These are phyloP conservation scores for Gautieria morchelliformis DNA, from an alignment of 768 basidiomycete species.

Conservation along the genomic window DNA sequence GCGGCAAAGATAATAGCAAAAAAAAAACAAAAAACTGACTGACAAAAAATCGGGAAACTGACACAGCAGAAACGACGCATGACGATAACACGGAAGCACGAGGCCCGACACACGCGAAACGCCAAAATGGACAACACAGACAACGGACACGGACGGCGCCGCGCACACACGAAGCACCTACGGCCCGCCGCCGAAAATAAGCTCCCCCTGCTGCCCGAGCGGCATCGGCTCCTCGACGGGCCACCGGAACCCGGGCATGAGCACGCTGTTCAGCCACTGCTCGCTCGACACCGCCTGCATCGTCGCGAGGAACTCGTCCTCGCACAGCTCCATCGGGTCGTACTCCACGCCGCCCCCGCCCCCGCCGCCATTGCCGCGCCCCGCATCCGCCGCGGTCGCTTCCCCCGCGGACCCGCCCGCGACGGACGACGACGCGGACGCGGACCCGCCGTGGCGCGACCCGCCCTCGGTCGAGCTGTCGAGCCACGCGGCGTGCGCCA, in stretches of 20 bases:
- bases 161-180: too few relatives aligned
- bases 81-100: neutral
- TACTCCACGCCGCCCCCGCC: neutral
- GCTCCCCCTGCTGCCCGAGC: neutral
- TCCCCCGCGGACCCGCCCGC: neutral
- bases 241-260: slow-evolving; percentile 5
- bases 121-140: too few relatives aligned
- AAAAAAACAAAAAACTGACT: too few relatives aligned
- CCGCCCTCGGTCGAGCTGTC: neutral
- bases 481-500: neutral
- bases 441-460: neutral
- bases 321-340: slow-evolving; percentile 6
- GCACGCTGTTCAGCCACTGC: slow-evolving; percentile 3
- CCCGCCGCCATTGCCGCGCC: neutral
- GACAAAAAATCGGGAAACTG: too few relatives aligned
- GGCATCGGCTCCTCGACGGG: neutral
- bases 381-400: neutral
- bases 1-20: too few relatives aligned
- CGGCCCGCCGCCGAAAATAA: neutral
- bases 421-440: neutral
- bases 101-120: too few relatives aligned
- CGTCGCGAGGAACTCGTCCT: slow-evolving; percentile 8
- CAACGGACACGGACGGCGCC: too few relatives aligned
- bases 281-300: slow-evolving; percentile 7
- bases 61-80: too few relatives aligned